Percentiles rank a stretch among this genome's conserved stretches.
phyloP scores from a whole-genome alignment of 129 eudicot genomes.

The Glebionis coronaria region DNA sequence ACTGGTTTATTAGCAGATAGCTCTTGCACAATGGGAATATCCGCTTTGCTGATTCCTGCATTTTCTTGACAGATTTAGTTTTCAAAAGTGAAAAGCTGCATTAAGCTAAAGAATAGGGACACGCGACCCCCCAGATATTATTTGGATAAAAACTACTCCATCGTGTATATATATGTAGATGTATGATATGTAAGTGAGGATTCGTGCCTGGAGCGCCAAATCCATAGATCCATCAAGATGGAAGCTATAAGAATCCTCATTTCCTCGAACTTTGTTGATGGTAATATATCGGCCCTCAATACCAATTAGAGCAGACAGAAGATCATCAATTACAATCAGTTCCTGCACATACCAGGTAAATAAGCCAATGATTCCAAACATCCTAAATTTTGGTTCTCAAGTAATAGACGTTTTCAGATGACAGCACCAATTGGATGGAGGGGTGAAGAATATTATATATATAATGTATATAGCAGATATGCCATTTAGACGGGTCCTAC shows the following conservation, averaged over 20 bases:
- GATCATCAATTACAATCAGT: constrained; percentile 85
- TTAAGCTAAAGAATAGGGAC: constrained; percentile 17
- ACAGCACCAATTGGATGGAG: not conserved
- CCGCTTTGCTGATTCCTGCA: constrained; percentile 84
- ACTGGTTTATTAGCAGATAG: constrained; percentile 68
- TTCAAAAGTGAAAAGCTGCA: constrained; percentile 5
- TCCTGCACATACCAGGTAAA: constrained; percentile 46
- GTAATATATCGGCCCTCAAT: constrained; percentile 84
- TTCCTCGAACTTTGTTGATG: constrained; percentile 51
- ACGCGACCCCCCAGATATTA: too few relatives aligned
- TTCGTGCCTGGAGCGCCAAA: constrained; percentile 82
- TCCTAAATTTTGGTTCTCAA: not conserved
- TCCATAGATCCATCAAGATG: constrained; percentile 94
- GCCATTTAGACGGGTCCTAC: not conserved
- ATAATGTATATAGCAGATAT: not conserved
- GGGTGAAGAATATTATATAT: not conserved
- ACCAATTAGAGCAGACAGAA: constrained; percentile 76
- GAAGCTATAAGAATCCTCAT: constrained; percentile 48
- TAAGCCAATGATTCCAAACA: constrained; percentile 6
- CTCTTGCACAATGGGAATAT: constrained; percentile 88
- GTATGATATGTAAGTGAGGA: not conserved
- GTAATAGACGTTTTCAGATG: not conserved
- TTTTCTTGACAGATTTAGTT: constrained; percentile 20
- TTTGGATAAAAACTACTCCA: too few relatives aligned
- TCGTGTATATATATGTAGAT: too few relatives aligned